Evolutionary conservation across 371 early-diverging fungal genomes (phyloP), one percentile per base, ranked within the genome.

Genomic region (Rhizopus arrhizus): DNA sequence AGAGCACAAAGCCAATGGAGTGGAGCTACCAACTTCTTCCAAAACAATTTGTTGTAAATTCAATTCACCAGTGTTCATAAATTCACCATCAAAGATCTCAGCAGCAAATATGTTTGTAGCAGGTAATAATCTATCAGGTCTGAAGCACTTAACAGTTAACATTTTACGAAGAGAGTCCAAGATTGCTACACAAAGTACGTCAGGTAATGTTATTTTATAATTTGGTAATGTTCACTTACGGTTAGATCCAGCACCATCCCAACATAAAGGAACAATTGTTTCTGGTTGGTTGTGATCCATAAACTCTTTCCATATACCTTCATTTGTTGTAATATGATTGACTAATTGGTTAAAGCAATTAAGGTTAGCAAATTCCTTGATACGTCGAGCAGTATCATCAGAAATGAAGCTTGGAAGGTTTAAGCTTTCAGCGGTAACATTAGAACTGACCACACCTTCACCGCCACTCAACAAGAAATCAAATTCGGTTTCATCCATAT

Each of bases 1-100:
- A 13, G 97, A 92, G 74, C 96, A 96, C 40, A 98, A 85, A 0
- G 95, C 93, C 29, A 98, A 73, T 0, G 97, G 97, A 4, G 92
- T 94, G 11, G 81, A 64, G 7, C 90, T 74, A 34, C 77, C 78
- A 36, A 89, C 84, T 73, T 96, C 96, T 13, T 89, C 85, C 7
- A 75, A 60, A 0, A 94, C 92, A 22, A 98, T 70, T 31, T 83
- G 72, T 16, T 83, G 80, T 54, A 96, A 70, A 52, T 91, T 86
- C 46, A 92, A 70, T 31, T 92, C 93, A 12, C 82, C 75, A 31
- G 77, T 77, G 58, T 76, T 78, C 47, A 82, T 72, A 75, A 84
- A 87, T 31, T 76, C 75, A 34, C 69, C 59, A 58, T 82, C 88
- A 70, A 98, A 96, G 34, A 91, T 86, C 5, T 83, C 79, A 6